phyloP scores from a whole-genome alignment of 2,329 filamentous ascomycete species.

The Aspergillus sp. region DNA sequence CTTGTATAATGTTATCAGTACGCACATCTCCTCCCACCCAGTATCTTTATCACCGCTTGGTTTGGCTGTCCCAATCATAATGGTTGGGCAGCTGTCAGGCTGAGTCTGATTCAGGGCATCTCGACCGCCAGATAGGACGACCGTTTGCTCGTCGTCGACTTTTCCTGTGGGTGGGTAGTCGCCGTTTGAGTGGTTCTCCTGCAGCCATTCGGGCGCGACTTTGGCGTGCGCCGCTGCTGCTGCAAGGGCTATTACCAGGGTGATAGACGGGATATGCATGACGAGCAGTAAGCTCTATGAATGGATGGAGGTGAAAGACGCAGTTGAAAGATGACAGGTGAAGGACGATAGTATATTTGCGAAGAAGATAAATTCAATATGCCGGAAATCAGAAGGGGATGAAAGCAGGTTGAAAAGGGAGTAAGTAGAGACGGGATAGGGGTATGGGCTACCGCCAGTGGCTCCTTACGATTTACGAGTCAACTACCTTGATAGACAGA shows the following conservation, averaged over 20 bases:
- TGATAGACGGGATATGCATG: background rate
- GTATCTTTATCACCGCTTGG: background rate
- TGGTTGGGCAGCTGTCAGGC: background rate
- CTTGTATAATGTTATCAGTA: background rate
- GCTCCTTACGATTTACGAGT: too few species aligned
- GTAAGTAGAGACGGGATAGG: too few species aligned
- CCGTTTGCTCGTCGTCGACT: background rate
- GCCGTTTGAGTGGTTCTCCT: background rate
- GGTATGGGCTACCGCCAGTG: too few species aligned
- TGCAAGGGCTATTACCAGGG: background rate
- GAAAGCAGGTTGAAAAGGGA: too few species aligned
- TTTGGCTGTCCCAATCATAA: background rate
- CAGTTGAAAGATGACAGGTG: too few species aligned
- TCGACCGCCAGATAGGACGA: background rate
- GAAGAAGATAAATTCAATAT: too few species aligned
- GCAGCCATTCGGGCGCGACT: background rate
- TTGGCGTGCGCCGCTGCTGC: background rate
- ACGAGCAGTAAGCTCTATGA: background rate
- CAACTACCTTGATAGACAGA: too few species aligned
- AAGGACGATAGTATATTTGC: too few species aligned
- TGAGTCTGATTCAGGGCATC: background rate
- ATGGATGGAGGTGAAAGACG: too few species aligned
- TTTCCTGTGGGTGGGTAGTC: background rate
- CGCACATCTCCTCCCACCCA: background rate
- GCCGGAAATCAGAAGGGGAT: rapidly evolving